Evolutionary conservation across 192 early-diverging fungal genomes (phyloP), one percentile per base, ranked within the genome.

Genomic region (Backusella parvicylindrica): DNA sequence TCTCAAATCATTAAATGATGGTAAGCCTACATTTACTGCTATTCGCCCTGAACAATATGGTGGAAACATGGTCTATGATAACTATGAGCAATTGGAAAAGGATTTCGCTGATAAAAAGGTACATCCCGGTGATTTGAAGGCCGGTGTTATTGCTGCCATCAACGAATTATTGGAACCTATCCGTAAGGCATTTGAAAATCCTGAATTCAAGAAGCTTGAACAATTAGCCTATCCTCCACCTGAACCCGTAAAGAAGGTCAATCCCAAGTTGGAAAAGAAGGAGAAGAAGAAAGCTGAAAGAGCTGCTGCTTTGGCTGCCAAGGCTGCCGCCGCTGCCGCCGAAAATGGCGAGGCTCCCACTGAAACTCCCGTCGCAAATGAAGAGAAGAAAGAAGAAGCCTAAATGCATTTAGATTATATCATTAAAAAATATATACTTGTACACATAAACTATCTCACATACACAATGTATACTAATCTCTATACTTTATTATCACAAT

Each of bases 121-220:
- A 23, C 96, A 98, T 81, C 98, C 98, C 15, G 92, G 93, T 18
- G 98, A 99, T 81, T 89, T 99, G 71, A 99, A 99, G 88, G 89
- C 85, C 74, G 91, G 92, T 73, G 92, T 92, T 2, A 87, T 92
- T 2, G 89, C 93, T 26, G 91, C 94, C 1, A 85, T 99, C 64
- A 97, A 98, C 80, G 85, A 30, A 3, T 80, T 99, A 40, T 87
- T 99, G 60, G 96, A 89, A 38, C 98, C 98, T 53, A 91, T 99
- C 65, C 90, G 96, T 47, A 82, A 91, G 79, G 80, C 85, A 68
- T 95, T 95, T 76, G 88, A 86, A 38, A 71, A 87, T 69, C 84
- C 88, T n/a, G 92, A 92, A 78, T 81, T 95, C 56, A 85, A 85
- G 49, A 60, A 92, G 71, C 78, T 99, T 56, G 84, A 90, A 8